Conservation (phyloP, 202 grass and related monocot genomes). For the Setaria viridis region DNA sequence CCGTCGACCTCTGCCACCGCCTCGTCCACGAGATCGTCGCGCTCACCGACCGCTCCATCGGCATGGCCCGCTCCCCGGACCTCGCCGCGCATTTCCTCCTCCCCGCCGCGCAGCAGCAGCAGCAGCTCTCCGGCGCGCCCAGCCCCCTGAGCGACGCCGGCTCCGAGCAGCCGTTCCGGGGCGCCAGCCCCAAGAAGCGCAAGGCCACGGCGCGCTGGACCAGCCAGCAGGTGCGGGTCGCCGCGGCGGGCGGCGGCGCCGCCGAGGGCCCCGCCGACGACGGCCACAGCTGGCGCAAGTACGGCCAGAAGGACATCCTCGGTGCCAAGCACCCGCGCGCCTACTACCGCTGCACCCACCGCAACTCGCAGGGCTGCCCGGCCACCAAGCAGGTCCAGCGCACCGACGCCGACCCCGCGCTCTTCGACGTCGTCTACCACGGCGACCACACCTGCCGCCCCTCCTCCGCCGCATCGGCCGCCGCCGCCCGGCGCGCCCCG, state of each 20-base stretch:
- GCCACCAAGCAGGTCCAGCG: conserved; percentile 93
- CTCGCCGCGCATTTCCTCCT: conserved; percentile 1
- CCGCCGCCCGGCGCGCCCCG: background rate
- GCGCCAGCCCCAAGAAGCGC: conserved; percentile 52
- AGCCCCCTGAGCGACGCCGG: conserved; percentile 67
- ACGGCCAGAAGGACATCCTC: conserved; percentile 93
- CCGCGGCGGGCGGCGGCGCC: conserved; percentile 28
- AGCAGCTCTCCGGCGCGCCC: conserved; percentile 37
- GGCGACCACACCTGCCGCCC: conserved; percentile 71
- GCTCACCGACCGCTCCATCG: conserved; percentile 61
- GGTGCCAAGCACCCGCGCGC: conserved; percentile 75
- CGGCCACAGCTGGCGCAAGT: conserved; percentile 86
- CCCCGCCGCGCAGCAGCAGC: background rate
- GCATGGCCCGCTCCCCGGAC: conserved; percentile 31
- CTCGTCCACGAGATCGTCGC: conserved; percentile 55
- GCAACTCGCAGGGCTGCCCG: conserved; percentile 68
- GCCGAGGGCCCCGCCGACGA: conserved; percentile 62
- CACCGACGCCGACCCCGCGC: conserved; percentile 58
- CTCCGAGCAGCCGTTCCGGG: conserved; percentile 42
- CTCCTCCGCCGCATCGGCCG: too few relatives aligned
- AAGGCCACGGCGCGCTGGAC: conserved; percentile 65
- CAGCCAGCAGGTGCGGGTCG: conserved; percentile 66
- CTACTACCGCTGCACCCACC: conserved; percentile 92
- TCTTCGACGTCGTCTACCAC: conserved; percentile 87
- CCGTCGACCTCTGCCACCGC: conserved; percentile 51